phyloP scores from a whole-genome alignment of 805 yeast genomes.

The Cyberlindnera meyerae region DNA sequence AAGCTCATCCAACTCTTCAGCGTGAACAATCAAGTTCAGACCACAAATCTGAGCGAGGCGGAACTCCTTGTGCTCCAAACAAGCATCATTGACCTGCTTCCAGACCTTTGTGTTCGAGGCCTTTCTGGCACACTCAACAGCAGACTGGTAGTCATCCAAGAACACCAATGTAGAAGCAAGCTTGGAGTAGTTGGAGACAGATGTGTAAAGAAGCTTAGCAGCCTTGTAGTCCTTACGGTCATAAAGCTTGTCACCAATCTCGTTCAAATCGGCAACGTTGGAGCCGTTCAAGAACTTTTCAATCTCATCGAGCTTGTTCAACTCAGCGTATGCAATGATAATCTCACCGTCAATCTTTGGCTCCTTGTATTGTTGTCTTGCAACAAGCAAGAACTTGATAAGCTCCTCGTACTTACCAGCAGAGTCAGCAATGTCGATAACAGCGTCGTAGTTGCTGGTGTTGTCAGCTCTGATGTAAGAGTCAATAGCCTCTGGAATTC shows the following conservation, averaged over 20 bases:
- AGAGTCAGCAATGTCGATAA: slow-evolving; percentile 90
- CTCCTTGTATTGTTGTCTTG: slow-evolving; percentile 86
- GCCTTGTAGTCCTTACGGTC: slow-evolving; percentile 82
- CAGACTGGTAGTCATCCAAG: slow-evolving; percentile 88
- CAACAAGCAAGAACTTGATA: slow-evolving; percentile 81
- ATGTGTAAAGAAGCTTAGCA: slow-evolving; percentile 81
- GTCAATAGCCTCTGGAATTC: slow-evolving; percentile 86
- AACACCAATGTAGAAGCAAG: slow-evolving; percentile 95
- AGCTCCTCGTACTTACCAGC: slow-evolving; percentile 96
- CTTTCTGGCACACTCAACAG: slow-evolving; percentile 98
- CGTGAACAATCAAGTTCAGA: slow-evolving; percentile 91
- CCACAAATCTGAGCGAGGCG: slow-evolving; percentile 98
- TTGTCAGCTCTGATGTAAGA: slow-evolving; percentile 91
- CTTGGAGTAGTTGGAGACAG: slow-evolving; percentile 90
- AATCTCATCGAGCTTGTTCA: slow-evolving; percentile 71
- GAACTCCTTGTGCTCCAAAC: slow-evolving; percentile 92
- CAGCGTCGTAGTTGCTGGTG: slow-evolving; percentile 84
- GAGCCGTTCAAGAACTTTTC: slow-evolving; percentile 79
- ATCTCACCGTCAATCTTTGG: slow-evolving; percentile 90
- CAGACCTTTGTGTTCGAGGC: slow-evolving; percentile 91
- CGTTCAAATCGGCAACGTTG: slow-evolving; percentile 88
- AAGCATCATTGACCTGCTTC: slow-evolving; percentile 96
- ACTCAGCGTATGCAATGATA: slow-evolving; percentile 78
- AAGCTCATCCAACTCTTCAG: slow-evolving; percentile 90
- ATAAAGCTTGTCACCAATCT: slow-evolving; percentile 87